These are phyloP conservation scores for Ambrosiella cleistominuta DNA, from an alignment of 2,329 filamentous ascomycete species.

Conservation along the genomic window DNA sequence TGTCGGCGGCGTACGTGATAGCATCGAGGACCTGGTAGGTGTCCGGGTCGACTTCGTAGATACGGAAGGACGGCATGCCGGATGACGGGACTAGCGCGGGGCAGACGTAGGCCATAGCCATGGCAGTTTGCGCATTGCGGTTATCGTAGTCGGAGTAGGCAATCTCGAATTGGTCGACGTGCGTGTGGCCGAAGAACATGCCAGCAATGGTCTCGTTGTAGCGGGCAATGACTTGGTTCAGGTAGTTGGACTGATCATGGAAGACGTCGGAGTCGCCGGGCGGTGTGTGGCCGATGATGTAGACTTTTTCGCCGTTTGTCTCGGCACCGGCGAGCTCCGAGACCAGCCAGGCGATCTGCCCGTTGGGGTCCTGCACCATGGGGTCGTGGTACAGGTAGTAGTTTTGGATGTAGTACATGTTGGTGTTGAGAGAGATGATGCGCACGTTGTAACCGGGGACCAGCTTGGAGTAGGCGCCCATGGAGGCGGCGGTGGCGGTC, in stretches of 20 bases:
- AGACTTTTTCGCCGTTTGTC: slow-evolving; percentile 32
- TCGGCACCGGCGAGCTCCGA: slow-evolving; percentile 36
- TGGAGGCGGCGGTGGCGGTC: slow-evolving; percentile 20
- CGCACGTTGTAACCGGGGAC: slow-evolving; percentile 30
- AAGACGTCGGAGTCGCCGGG: slow-evolving; percentile 32
- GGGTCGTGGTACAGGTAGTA: slow-evolving; percentile 35
- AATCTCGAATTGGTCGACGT: slow-evolving; percentile 38
- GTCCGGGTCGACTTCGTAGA: slow-evolving; percentile 39
- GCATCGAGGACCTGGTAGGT: slow-evolving; percentile 38
- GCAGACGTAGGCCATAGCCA: slow-evolving; percentile 34
- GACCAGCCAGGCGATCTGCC: slow-evolving; percentile 36
- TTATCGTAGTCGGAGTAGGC: slow-evolving; percentile 31
- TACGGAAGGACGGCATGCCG: slow-evolving; percentile 37
- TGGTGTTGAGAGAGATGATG: slow-evolving; percentile 42
- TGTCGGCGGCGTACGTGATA: slow-evolving; percentile 36
- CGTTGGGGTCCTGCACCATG: slow-evolving; percentile 32
- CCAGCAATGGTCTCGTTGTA: slow-evolving; percentile 36
- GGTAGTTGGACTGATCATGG: slow-evolving; percentile 32
- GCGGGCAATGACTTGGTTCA: slow-evolving; percentile 35
- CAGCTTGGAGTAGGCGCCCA: slow-evolving; percentile 33
- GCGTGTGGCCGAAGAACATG: slow-evolving; percentile 41
- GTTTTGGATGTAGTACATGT: slow-evolving; percentile 41
- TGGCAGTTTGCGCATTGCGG: slow-evolving; percentile 26
- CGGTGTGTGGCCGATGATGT: slow-evolving; percentile 40
- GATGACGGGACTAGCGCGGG: slow-evolving; percentile 37